Conservation (phyloP, 2,329 filamentous ascomycete species). For the Daldinia eschscholtzii region DNA sequence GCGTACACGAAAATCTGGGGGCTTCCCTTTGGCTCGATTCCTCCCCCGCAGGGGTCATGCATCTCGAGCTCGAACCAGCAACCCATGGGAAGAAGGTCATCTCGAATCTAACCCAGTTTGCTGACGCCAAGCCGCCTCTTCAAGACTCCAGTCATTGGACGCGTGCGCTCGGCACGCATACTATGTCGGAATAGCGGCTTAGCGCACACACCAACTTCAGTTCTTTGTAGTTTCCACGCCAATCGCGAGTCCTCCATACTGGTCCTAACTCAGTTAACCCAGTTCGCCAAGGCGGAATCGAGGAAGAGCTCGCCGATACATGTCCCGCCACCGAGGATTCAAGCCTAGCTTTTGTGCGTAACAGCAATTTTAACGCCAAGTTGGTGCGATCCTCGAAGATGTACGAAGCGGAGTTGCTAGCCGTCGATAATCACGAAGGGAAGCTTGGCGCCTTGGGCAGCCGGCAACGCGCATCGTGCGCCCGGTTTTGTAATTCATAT, state of each 20-base stretch:
- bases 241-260: slow-evolving; percentile 21
- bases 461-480: slow-evolving; percentile 5
- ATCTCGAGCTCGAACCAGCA: not conserved
- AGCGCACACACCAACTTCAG: slow-evolving; percentile 19
- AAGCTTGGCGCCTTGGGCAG: not conserved
- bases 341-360: not conserved
- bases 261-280: slow-evolving; percentile 20
- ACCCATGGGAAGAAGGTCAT: not conserved
- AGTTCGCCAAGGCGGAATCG: slow-evolving; percentile 48
- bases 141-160: slow-evolving; percentile 14
- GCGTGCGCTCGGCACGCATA: slow-evolving; percentile 15
- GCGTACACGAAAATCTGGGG: slow-evolving; percentile 15
- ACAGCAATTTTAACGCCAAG: slow-evolving; percentile 3
- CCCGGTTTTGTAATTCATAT: not conserved
- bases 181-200: slow-evolving; percentile 31
- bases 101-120: slow-evolving; percentile 25
- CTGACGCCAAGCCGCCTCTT: slow-evolving; percentile 32
- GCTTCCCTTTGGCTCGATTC: not conserved
- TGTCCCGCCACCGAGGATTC: slow-evolving; percentile 27
- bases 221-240: slow-evolving; percentile 21
- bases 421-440: not conserved
- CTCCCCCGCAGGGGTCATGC: slow-evolving; percentile 13
- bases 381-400: not conserved
- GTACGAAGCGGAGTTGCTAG: not conserved
- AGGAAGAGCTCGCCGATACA: slow-evolving; percentile 43